Evolutionary conservation across 345 rosid genomes (phyloP).

Genomic region (Gossypium longicalyx): DNA sequence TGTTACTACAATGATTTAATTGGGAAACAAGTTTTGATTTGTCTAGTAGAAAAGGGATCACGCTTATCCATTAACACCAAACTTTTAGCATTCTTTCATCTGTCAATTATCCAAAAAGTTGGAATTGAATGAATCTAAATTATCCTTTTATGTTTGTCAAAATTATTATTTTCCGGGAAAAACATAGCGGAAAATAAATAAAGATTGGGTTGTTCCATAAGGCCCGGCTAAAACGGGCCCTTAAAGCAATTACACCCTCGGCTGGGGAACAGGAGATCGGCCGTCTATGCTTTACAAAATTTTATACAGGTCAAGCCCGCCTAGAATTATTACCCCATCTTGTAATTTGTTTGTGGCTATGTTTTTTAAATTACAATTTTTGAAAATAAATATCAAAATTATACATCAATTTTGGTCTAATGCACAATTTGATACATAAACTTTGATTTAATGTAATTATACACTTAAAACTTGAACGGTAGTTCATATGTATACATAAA

Average conservation of each 20-base stretch:
- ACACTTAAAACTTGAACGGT: no score
- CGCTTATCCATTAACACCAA: slow-evolving; percentile 2
- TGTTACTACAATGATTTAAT: not conserved
- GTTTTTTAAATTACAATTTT: no score
- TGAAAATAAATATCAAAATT: no score
- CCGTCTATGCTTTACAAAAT: not conserved
- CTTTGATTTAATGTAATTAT: no score
- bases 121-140: not conserved
- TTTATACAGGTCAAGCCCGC: not conserved
- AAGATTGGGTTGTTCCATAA: not conserved
- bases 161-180: not conserved
- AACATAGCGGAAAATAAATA: no score
- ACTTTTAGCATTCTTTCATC: not conserved
- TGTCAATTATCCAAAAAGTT: not conserved
- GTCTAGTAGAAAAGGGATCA: not conserved
- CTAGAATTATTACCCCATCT: not conserved
- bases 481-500: no score
- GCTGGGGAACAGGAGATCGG: not conserved
- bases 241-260: not conserved
- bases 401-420: no score
- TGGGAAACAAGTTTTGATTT: not conserved
- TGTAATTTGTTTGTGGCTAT: not conserved
- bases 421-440: no score
- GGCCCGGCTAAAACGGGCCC: not conserved
- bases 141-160: not conserved